Base-by-base conservation (phyloP, 441 rosid species). In the Adansonia rubrostipa region DNA sequence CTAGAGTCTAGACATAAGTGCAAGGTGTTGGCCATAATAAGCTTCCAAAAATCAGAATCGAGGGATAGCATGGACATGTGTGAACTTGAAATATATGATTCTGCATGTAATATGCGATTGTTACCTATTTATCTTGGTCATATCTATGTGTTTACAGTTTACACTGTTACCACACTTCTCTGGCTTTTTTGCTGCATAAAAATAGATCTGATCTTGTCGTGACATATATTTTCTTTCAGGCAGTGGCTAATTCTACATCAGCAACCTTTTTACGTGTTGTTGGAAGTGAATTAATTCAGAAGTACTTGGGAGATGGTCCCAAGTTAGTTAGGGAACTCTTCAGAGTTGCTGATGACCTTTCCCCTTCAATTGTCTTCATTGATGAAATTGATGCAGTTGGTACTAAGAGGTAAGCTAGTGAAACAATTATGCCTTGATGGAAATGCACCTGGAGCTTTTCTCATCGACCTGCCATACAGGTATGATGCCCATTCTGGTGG, bases 311-410 rank as follows among this genome's bases (percentile, higher is more conserved):
- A 79, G 99, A 96, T 74, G 98, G 97, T 71, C 98, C 99, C 45
- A 94, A 94, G 85, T 86, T 94, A 71, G 98, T 94, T 78, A 89
- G 99, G 76, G 99, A 96, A 82, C 97, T 94, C 69, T 94, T 93
- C 80, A 87, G 98, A 82, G 98, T 94, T 84, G 99, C 99, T 3
- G 98, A 94, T 86, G 98, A 94, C 36, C 91, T 91, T 62, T 92
- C 98, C 42, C 99, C 99, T 56, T 92, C 99, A 57, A 93, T 96
- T 19, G 98, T 96, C 77, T 94, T 96, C 90, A 94, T 94, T 63
- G 98, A 94, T 81, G 99, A 94, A 82, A 94, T 96, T 53, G 99
- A 94, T 85, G 99, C 99, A 4, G 80, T 96, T 85, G 98, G 98
- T 79, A 96, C 97, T 47, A 92, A 92, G 84, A 88, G 99, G 91